Evolutionary conservation across 257 asterid species (phyloP), one percentile per base, ranked within the genome.

Genomic region (Solanum dulcamara): DNA sequence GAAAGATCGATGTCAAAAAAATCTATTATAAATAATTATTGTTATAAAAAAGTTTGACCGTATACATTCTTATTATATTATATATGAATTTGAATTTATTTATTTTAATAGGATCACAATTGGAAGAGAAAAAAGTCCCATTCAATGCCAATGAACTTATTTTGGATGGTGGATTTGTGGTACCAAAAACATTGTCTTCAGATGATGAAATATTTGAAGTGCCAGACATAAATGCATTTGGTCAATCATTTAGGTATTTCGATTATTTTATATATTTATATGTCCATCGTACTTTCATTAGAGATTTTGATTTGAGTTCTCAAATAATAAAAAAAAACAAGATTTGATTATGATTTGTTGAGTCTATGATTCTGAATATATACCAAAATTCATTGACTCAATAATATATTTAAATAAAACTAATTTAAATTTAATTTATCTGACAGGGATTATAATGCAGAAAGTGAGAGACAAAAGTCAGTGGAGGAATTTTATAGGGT

Each of bases 401-500:
- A 22, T 22, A 55, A 55, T 55, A n/a, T 20, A 8, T 55, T 55
- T 12, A 5, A 11, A 12, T n/a, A n/a, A 1, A 14, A 1, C 2
- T 75, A 75, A 24, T 42, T 44, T 6, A 18, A 11, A 28, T 44
- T 44, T 14, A 3, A 22, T 20, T 20, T 48, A 0, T 81, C 46
- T 80, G 10, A 71, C 87, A 94, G 98, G 88, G 93, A 93, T 75
- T 94, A 94, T 32, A 83, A 92, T 70, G 96, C 88, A 1, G 94
- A 93, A 80, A 90, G 82, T 62, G 94, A 90, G 84, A 91, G 98
- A 26, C 96, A 93, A 30, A 93, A 93, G 70, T 84, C 90, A 0
- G 98, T 94, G 15, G 98, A 94, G 82, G 98, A 94, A 81, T 92
- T 92, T 89, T 94, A 94, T 40, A 86, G 95, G 48, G 46, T 88